Evolutionary conservation across 2,329 filamentous ascomycete genomes (phyloP).

Genomic region (Mollisiaceae sp.): DNA sequence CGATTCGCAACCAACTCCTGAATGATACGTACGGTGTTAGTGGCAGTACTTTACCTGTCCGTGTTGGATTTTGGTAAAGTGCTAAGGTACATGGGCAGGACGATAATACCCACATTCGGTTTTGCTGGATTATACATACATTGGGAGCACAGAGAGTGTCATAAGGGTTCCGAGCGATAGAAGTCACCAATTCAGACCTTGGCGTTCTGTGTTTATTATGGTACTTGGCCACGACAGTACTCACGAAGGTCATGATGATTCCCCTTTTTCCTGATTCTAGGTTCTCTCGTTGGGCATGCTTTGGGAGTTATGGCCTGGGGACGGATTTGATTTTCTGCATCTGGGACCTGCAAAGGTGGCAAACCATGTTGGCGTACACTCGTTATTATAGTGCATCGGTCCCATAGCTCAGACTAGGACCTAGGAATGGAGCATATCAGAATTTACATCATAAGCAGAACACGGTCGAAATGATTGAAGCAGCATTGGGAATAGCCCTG

Average conservation of each 20-base stretch:
- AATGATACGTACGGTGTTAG: slow-evolving; percentile 61
- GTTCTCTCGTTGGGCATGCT: slow-evolving; percentile 32
- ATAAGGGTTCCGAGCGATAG: slow-evolving; percentile 30
- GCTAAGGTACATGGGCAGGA: slow-evolving; percentile 14
- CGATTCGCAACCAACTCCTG: slow-evolving; percentile 66
- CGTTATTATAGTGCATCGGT: slow-evolving; percentile 29
- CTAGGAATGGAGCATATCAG: slow-evolving; percentile 22
- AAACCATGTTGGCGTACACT: slow-evolving; percentile 40
- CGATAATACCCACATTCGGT: slow-evolving; percentile 19
- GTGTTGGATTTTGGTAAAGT: slow-evolving; percentile 64
- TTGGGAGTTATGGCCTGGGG: slow-evolving; percentile 35
- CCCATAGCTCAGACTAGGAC: slow-evolving; percentile 25
- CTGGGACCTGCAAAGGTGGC: slow-evolving; percentile 25
- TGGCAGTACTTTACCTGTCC: slow-evolving; percentile 50
- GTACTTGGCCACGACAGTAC: slow-evolving; percentile 32
- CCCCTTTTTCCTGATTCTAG: slow-evolving; percentile 28
- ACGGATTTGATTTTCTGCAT: slow-evolving; percentile 35
- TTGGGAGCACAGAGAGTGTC: slow-evolving; percentile 29
- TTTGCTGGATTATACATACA: slow-evolving; percentile 31
- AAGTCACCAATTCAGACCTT: slow-evolving; percentile 32
- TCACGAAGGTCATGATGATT: slow-evolving; percentile 42
- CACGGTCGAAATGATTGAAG: background rate
- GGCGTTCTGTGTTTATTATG: slow-evolving; percentile 35
- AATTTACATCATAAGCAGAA: background rate
- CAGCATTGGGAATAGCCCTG: background rate